These are phyloP conservation scores for Mycena amicta DNA, from an alignment of 768 basidiomycete species.

Conservation along the genomic window DNA sequence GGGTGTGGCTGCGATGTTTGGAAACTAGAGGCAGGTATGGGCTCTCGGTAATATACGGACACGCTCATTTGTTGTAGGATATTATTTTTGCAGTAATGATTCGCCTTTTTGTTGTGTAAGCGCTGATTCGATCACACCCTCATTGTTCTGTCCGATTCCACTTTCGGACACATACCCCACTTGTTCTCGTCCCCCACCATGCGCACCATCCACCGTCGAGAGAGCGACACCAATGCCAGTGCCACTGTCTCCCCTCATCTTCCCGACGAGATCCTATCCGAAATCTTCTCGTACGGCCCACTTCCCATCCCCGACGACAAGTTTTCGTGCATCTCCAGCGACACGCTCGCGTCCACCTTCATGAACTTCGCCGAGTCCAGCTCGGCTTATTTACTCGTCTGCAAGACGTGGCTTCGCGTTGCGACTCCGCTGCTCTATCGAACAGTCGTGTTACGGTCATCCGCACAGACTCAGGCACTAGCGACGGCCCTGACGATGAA, in stretches of 20 bases:
- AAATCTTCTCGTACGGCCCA: not conserved
- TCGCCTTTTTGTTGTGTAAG: not conserved
- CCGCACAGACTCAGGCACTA: not conserved
- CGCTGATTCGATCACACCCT: not conserved
- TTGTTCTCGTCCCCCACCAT: not conserved
- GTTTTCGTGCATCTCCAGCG: not conserved
- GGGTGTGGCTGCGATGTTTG: not conserved
- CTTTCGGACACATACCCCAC: not conserved
- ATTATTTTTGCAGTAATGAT: not conserved
- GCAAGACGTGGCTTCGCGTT: not conserved
- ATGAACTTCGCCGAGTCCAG: not conserved
- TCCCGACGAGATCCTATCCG: not conserved
- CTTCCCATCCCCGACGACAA: not conserved
- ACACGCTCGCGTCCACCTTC: not conserved
- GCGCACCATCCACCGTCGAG: not conserved
- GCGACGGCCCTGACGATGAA: not conserved
- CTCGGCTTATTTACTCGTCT: not conserved
- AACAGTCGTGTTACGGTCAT: not conserved
- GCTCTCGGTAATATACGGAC: too few relatives aligned
- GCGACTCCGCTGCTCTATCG: not conserved
- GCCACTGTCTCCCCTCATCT: not conserved
- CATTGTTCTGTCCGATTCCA: not conserved
- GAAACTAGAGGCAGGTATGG: not conserved
- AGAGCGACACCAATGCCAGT: not conserved
- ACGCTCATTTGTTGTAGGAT: not conserved